Base-by-base conservation (phyloP, 2,329 filamentous ascomycete species). In the Penicillium sp. region DNA sequence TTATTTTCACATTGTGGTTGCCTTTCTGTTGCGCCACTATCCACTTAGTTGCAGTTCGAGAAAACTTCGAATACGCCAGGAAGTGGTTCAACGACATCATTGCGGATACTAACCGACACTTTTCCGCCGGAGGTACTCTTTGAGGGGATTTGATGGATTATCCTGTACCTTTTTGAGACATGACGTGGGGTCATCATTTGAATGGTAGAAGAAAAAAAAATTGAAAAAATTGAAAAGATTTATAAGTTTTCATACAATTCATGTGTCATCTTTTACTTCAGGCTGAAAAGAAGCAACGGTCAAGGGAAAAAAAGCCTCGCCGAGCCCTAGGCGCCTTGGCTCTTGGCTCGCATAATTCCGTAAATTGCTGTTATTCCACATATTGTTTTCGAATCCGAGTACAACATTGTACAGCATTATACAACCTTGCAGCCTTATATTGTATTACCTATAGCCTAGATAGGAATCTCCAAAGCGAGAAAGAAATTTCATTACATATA, bases 41-140 rank as follows among this genome's bases (percentile, higher is more conserved):
- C 39, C 47, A 44, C 47, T 47, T 31, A 25, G 27, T 17, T 55
- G 35, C 25, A 19, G 35, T 58, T 53, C 39, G 49, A 60, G 54
- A 58, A 50, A 58, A 50, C 36, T 47, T 48, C 45, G 13, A 60
- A 29, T 50, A 36, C 29, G 29, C 33, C 27, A 25, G 35, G 23
- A 39, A 13, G 43, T 53, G 54, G 58, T 48, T 47, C 54, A 52
- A 36, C 49, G 38, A 57, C 45, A 60, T 57, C 45, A 57, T 60
- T 33, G 49, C 54, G 58, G 58, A 49, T 56, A 35, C 52, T 7
- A 42, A 6, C n/a, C 27, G 25, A 36, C 2, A 25, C 10, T n/a
- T 53, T 52, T 45, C 48, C 47, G 12, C 19, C 23, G 21, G 31
- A 41, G 27, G 9, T 27, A 17, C 23, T 53, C 33, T 36, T 43